Evolutionary conservation across 257 asterid genomes (phyloP).

Genomic region (Nicotiana knightiana): DNA sequence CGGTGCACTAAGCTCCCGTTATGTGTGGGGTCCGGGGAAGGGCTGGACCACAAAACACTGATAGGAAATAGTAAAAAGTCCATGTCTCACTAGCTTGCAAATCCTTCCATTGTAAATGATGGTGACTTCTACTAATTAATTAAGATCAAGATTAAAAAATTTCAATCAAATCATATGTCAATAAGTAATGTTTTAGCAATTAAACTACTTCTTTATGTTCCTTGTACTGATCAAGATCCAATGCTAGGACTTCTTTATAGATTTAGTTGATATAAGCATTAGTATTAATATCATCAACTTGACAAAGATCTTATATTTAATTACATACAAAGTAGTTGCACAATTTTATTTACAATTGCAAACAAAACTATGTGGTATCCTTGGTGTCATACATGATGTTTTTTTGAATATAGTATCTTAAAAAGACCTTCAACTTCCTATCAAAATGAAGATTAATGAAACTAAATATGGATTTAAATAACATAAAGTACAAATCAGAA

Average conservation of each 20-base stretch:
- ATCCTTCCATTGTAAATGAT: background rate
- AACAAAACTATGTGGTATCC: background rate
- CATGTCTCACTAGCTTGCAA: slow-evolving; percentile 1
- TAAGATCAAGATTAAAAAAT: background rate
- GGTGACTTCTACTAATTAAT: background rate
- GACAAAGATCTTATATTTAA: background rate
- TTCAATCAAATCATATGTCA: background rate
- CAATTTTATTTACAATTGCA: background rate
- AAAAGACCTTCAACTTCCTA: background rate
- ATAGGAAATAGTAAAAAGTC: background rate
- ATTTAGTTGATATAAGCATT: background rate
- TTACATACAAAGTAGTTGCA: background rate
- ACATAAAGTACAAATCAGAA: background rate
- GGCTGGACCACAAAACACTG: too few species aligned
- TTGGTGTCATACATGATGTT: slow-evolving; percentile 1
- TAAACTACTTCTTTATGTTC: slow-evolving; percentile 1
- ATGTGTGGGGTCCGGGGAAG: too few species aligned
- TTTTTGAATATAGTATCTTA: background rate
- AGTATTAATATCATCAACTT: background rate
- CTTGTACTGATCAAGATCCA: slow-evolving; percentile 3
- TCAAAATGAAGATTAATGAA: background rate
- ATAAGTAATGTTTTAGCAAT: background rate
- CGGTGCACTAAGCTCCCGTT: too few species aligned
- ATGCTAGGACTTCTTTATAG: background rate
- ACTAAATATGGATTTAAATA: background rate